A percentile compares a stretch with the other conserved stretches of the same genome.
phyloP scores from a whole-genome alignment of 495 filamentous ascomycete species.

The Staphylotrichum longicolle region DNA sequence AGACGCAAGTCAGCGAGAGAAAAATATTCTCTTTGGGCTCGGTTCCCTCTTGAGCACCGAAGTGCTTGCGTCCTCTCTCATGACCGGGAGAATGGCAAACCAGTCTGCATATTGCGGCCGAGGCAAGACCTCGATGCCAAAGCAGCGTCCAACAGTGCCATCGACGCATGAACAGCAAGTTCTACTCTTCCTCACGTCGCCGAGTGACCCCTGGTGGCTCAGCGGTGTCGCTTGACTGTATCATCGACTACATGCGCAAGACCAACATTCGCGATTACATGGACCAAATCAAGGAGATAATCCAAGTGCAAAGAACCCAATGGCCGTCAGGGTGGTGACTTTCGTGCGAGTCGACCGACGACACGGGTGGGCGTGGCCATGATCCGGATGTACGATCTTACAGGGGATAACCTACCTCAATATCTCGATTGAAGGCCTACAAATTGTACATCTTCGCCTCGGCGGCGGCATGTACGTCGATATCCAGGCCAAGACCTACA shows the following conservation, averaged over 20 bases:
- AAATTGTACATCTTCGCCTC: conserved; percentile 53
- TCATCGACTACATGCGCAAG: conserved; percentile 42
- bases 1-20: neutral
- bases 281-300: conserved; percentile 33
- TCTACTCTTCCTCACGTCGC: conserved; percentile 37
- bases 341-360: conserved; percentile 62
- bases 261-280: conserved; percentile 35
- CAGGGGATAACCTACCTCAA: conserved; percentile 52
- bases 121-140: conserved; percentile 17
- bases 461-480: conserved; percentile 60
- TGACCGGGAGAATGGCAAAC: neutral
- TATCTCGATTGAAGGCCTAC: conserved; percentile 48
- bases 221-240: conserved; percentile 40
- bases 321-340: conserved; percentile 44
- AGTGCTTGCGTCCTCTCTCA: neutral
- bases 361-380: conserved; percentile 70
- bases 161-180: conserved; percentile 39
- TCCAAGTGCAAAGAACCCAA: conserved; percentile 36
- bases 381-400: conserved; percentile 62
- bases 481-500: conserved; percentile 53
- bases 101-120: neutral
- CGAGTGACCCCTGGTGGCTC: conserved; percentile 41
- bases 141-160: conserved; percentile 28
- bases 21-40: neutral
- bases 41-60: neutral